Evolutionary conservation across 192 early-diverging fungal species (phyloP).

Genomic region (Coemansia sp.): DNA sequence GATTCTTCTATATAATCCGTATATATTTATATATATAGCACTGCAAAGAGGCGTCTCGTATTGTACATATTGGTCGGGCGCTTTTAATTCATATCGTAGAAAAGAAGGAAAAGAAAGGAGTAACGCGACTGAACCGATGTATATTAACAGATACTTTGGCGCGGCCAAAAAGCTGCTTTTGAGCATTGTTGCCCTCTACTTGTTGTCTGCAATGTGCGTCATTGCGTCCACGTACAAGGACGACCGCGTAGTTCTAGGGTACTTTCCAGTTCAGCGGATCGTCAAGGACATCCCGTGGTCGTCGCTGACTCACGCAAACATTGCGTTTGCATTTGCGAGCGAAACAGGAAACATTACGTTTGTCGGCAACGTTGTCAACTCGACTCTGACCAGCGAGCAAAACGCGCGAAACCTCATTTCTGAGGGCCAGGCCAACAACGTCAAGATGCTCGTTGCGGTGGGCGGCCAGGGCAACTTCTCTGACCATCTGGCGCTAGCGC

Average conservation of each 20-base stretch:
- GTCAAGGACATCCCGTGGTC: slow-evolving; percentile 49
- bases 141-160: background rate
- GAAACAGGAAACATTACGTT: slow-evolving; percentile 39
- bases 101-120: background rate
- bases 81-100: background rate
- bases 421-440: slow-evolving; percentile 34
- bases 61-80: background rate
- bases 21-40: background rate
- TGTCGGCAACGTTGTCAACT: slow-evolving; percentile 48
- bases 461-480: slow-evolving; percentile 73
- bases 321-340: slow-evolving; percentile 58
- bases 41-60: background rate
- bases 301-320: slow-evolving; percentile 62
- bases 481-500: slow-evolving; percentile 56
- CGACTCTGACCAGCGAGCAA: slow-evolving; percentile 50
- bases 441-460: slow-evolving; percentile 65
- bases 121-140: background rate
- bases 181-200: background rate
- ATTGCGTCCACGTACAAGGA: slow-evolving; percentile 31
- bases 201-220: background rate
- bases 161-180: slow-evolving; percentile 7
- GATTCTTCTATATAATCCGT: no score
- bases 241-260: slow-evolving; percentile 47
- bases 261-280: slow-evolving; percentile 48
- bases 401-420: slow-evolving; percentile 35